Evolutionary conservation across 2,329 filamentous ascomycete genomes (phyloP).

Genomic region (Hymenoscyphus occultus): DNA sequence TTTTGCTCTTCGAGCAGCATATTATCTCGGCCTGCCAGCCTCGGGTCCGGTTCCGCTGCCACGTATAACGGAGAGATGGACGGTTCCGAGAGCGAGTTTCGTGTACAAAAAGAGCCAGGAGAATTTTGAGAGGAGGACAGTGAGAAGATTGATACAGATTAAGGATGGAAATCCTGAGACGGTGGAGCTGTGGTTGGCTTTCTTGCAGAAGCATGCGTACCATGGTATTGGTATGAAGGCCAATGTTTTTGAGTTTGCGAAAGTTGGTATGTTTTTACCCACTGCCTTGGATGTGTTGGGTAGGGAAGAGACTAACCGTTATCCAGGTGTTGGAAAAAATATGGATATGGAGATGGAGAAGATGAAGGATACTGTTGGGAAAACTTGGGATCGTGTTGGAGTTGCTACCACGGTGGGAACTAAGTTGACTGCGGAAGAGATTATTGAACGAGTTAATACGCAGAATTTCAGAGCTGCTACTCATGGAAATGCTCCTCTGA

Average conservation of each 20-base stretch:
- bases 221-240: slow-evolving; percentile 99
- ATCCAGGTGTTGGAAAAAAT: slow-evolving; percentile 48
- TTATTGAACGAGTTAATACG: slow-evolving; percentile 55
- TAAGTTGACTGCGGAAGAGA: slow-evolving; percentile 50
- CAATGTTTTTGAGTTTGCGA: slow-evolving; percentile 87
- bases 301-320: slow-evolving; percentile 17
- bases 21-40: slow-evolving; percentile 85
- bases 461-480: slow-evolving; percentile 43
- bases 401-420: slow-evolving; percentile 38
- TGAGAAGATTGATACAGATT: slow-evolving; percentile 85
- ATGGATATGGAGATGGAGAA: slow-evolving; percentile 50
- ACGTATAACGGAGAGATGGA: slow-evolving; percentile 88
- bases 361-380: slow-evolving; percentile 43
- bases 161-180: slow-evolving; percentile 85
- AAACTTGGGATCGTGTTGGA: slow-evolving; percentile 55
- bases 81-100: slow-evolving; percentile 83
- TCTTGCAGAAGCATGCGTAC: slow-evolving; percentile 86
- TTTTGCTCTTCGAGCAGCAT: slow-evolving; percentile 90
- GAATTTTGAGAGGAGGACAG: slow-evolving; percentile 91
- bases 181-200: slow-evolving; percentile 89
- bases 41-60: slow-evolving; percentile 84
- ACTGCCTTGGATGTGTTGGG: not conserved
- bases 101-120: slow-evolving; percentile 97
- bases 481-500: slow-evolving; percentile 33
- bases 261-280: slow-evolving; percentile 54